Conservation (phyloP, 345 rosid species). For the Angophora floribunda region DNA sequence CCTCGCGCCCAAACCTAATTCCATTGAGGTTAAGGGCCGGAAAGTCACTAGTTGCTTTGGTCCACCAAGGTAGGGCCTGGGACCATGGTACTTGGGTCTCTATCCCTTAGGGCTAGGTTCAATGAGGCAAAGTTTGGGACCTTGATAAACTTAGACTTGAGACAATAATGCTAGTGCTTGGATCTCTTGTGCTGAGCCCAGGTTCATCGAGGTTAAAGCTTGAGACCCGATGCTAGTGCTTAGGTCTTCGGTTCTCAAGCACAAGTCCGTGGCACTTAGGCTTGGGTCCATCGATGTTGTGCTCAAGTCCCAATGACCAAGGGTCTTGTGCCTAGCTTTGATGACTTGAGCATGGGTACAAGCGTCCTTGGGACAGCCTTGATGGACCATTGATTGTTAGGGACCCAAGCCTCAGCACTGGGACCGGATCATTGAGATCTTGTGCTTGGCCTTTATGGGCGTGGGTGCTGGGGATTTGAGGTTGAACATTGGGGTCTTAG, state of each 20-base stretch:
- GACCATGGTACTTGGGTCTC: neutral
- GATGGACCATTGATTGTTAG: neutral
- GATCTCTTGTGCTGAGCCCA: neutral
- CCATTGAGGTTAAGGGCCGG: neutral
- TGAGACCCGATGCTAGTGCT: rapidly evolving
- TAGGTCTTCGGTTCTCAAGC: rapidly evolving
- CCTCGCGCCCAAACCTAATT: too few species aligned
- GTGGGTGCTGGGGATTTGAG: neutral
- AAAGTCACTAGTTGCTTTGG: rapidly evolving
- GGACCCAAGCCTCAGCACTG: neutral
- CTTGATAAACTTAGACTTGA: neutral
- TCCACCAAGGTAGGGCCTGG: neutral
- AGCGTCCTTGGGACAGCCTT: neutral
- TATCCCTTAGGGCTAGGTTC: neutral
- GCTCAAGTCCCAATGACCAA: rapidly evolving
- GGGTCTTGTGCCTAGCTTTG: neutral
- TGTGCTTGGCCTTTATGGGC: neutral
- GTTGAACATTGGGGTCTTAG: neutral
- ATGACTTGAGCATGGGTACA: neutral
- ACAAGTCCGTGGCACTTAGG: rapidly evolving
- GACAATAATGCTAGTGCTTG: neutral
- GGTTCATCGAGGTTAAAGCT: neutral
- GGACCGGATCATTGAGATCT: neutral
- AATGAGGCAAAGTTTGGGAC: neutral
- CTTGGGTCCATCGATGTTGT: neutral